Evolutionary conservation across 176 grass and related monocot genomes (phyloP).

Genomic region (maize (Zea mays)): DNA sequence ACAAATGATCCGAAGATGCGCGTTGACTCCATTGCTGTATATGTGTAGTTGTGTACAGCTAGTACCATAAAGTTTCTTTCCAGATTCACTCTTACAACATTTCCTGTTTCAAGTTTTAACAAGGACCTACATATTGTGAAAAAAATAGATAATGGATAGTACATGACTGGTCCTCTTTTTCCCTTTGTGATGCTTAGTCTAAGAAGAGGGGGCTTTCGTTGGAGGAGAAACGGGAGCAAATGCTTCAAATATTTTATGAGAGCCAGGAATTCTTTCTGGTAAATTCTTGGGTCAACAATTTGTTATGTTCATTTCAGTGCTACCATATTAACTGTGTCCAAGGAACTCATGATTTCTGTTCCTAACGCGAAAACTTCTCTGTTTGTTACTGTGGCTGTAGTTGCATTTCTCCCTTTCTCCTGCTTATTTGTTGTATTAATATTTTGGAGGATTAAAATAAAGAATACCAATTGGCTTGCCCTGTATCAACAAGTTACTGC

Average conservation of each 20-base stretch:
- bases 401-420: neutral
- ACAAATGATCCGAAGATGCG: neutral
- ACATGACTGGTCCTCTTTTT: slow-evolving; percentile 23
- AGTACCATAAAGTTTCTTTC: neutral
- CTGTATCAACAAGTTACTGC: neutral
- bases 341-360: neutral
- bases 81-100: neutral
- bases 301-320: neutral
- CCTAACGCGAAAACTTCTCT: neutral
- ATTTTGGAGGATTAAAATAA: neutral
- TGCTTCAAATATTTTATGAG: slow-evolving; percentile 95
- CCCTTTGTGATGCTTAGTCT: slow-evolving; percentile 47
- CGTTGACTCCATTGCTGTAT: neutral
- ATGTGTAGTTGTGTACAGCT: neutral
- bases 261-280: slow-evolving; percentile 92
- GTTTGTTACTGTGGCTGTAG: neutral
- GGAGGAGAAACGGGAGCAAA: slow-evolving; percentile 95
- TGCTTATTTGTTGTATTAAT: neutral
- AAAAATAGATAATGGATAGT: neutral
- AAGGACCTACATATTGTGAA: neutral
- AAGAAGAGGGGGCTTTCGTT: slow-evolving; percentile 97
- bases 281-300: slow-evolving; percentile 12
- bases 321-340: neutral
- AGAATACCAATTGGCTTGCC: neutral
- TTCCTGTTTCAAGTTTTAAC: neutral